A percentile compares a stretch with the other conserved stretches of the same genome.
Conservation (phyloP, 192 early-diverging fungal species). For the Kappamyces sp. region DNA sequence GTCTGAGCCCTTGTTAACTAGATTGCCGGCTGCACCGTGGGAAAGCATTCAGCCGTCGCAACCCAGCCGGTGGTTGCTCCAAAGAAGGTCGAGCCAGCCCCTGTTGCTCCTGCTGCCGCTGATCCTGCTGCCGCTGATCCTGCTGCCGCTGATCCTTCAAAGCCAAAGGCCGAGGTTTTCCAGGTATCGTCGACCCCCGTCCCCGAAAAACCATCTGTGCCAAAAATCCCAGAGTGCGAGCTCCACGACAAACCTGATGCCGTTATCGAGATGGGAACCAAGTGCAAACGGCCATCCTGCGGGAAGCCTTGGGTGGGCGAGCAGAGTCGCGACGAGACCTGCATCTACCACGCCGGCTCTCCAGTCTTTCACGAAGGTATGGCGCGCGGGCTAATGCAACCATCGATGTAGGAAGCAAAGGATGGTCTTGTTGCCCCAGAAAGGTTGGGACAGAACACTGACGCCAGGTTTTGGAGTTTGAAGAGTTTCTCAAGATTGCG, state of each 20-base stretch:
- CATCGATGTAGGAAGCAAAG: conserved; percentile 68
- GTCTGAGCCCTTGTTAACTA: conserved; percentile 1
- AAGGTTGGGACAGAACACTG: conserved; percentile 25
- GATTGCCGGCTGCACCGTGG: conserved; percentile 80
- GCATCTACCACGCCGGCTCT: conserved; percentile 81
- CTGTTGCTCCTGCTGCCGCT: conserved; percentile 35
- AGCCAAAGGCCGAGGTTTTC: conserved; percentile 16
- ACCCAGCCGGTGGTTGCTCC: conserved; percentile 17
- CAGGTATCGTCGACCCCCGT: conserved; percentile 5
- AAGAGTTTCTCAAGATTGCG: conserved; percentile 92
- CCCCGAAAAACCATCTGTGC: conserved; percentile 11
- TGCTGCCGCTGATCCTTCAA: conserved; percentile 18
- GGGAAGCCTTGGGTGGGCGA: conserved; percentile 58
- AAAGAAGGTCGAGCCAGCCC: conserved; percentile 19
- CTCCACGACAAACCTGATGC: conserved; percentile 74
- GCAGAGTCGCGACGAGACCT: conserved; percentile 47
- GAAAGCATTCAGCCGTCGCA: conserved; percentile 57
- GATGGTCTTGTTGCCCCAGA: conserved; percentile 92
- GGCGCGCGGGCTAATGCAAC: no score
- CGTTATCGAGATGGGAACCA: conserved; percentile 61
- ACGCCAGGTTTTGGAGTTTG: conserved; percentile 81
- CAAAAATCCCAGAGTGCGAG: conserved; percentile 55
- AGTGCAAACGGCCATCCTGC: conserved; percentile 83
- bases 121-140: conserved; percentile 20
- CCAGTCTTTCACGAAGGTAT: conserved; percentile 86